Evolutionary conservation across 1,284 basidiomycete species (phyloP), one percentile per base, ranked within the genome.

Genomic region (Lentinula novae-zelandiae): DNA sequence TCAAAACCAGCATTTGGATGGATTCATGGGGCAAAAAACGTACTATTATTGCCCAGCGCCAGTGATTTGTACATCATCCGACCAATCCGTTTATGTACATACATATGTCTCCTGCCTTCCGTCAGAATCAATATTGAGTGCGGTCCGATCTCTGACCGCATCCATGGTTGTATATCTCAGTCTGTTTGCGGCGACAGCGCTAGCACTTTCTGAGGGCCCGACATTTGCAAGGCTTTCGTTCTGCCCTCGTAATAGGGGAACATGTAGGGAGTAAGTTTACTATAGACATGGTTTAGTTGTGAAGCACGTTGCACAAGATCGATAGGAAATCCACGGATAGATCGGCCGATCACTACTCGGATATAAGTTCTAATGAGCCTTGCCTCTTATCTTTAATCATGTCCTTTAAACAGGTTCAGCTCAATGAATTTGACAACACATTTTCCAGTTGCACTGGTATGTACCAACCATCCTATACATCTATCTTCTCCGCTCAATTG

Each of bases 1-100:
- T 70, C 33, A 67, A 74, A 51, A 81, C 82, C 1, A 84, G 90
- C 68, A 80, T 92, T 13, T 92, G 92, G 87, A 71, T 72, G 61
- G 93, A 95, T 71, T 88, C 88, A 59, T 95, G 87, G 85, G 86
- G 83, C 46, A 82, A 82, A 67, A 76, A 83, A 63, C 82, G 89
- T 58, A 84, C 85, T 39, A 84, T 90, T 15, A 70, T 90, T 63
- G 86, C 78, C 34, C 78, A 73, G 33, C 58, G 54, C 9, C 53
- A 39, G 60, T 40, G 40, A 46, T 17, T 27, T 15, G 39, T 52
- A 12, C 12, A 38, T 38, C 36, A 27, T 27, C 27, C 27, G 3
- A 27, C 27, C 27, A 27, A 27, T 27, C 27, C 27, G 2, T 27
- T 31, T 27, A 46, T 46, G 44, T 46, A 22, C n/a, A 46, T 27